phyloP scores from a whole-genome alignment of 208 protist genomes.

The Leishmania braziliensis region DNA sequence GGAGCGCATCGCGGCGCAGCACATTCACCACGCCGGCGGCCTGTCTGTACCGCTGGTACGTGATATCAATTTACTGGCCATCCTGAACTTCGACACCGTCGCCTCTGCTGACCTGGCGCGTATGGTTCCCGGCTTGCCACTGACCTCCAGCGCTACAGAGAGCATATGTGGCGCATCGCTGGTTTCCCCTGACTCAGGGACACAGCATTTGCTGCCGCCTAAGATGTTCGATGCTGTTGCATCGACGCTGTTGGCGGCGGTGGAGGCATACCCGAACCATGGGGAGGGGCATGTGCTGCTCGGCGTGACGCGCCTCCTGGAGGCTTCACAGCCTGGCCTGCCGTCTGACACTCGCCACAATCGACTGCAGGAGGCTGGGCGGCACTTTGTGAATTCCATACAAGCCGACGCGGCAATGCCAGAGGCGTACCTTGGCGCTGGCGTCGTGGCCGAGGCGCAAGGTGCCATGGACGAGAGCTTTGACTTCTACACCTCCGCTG shows the following conservation, averaged over 20 bases:
- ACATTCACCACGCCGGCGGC: neutral
- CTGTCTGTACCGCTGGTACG: constrained; percentile 14
- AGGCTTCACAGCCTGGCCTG: constrained; percentile 45
- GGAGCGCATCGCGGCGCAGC: constrained; percentile 15
- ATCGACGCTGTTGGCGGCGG: constrained; percentile 41
- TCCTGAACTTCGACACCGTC: constrained; percentile 8
- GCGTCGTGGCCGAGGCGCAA: constrained; percentile 64
- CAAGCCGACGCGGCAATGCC: constrained; percentile 31
- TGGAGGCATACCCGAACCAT: constrained; percentile 49
- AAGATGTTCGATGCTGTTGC: constrained; percentile 34
- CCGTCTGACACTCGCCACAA: constrained; percentile 32
- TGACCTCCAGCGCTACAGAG: constrained; percentile 11
- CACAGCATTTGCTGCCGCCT: constrained; percentile 16
- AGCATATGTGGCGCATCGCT: neutral
- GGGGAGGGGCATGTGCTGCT: constrained; percentile 60
- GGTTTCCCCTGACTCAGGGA: neutral
- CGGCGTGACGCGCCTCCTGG: constrained; percentile 52
- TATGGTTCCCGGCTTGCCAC: constrained; percentile 12
- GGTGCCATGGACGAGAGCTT: constrained; percentile 54
- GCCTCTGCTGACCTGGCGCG: neutral
- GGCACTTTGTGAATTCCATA: constrained; percentile 59
- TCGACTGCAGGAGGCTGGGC: constrained; percentile 51
- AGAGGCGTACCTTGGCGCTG: constrained; percentile 62
- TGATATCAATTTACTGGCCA: constrained; percentile 42
- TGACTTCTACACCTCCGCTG: constrained; percentile 64